These are phyloP conservation scores for Clarkia xantiana DNA, from an alignment of 345 rosid genomes.

Conservation along the genomic window DNA sequence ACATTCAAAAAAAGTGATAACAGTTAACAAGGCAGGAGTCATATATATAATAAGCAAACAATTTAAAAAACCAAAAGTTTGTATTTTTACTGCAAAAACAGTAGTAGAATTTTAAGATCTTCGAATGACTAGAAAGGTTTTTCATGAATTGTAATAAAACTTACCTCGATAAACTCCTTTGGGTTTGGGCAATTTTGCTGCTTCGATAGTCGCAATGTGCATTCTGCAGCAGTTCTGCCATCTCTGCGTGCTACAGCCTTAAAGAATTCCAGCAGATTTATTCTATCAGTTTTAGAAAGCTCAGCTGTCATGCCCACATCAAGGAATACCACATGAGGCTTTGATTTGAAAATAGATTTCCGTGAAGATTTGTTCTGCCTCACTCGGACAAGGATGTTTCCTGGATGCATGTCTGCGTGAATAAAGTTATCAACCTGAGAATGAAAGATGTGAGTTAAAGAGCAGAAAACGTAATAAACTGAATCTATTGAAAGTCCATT, in stretches of 20 bases:
- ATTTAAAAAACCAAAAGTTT: too few relatives aligned
- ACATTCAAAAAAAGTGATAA: too few relatives aligned
- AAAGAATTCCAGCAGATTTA: constrained; percentile 75
- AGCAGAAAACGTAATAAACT: not conserved
- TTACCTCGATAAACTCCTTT: constrained; percentile 57
- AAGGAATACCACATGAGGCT: constrained; percentile 91
- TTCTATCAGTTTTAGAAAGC: constrained; percentile 64
- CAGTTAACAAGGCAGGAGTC: too few relatives aligned
- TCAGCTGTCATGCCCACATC: constrained; percentile 99
- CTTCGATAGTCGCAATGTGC: constrained; percentile 63
- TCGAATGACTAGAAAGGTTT: too few relatives aligned
- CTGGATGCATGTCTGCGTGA: constrained; percentile 99
- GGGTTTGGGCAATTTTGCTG: constrained; percentile 91
- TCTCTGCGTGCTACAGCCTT: constrained; percentile 88
- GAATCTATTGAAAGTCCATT: not conserved
- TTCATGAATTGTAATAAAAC: not conserved
- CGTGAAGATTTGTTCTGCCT: constrained; percentile 38
- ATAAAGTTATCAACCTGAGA: constrained; percentile 92
- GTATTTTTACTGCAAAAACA: too few relatives aligned
- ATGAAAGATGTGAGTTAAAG: constrained; percentile 8
- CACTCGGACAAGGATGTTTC: constrained; percentile 84
- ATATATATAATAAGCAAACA: too few relatives aligned
- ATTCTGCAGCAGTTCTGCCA: constrained; percentile 83
- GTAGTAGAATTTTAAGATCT: too few relatives aligned
- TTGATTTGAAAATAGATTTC: constrained; percentile 53